Evolutionary conservation across 129 eudicot species (phyloP).

Genomic region (Flaveria sonorensis): DNA sequence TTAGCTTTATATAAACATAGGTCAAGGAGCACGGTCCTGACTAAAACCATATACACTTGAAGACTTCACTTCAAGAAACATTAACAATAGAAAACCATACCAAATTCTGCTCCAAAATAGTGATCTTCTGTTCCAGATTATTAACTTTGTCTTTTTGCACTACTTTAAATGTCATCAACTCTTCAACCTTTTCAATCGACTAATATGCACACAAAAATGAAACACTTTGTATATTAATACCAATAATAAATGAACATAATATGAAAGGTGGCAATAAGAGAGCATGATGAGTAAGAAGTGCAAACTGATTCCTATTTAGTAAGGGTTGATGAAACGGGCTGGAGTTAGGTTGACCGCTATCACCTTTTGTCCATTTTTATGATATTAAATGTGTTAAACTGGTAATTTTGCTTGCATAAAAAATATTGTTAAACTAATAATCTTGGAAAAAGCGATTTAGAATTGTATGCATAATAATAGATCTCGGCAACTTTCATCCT

Average conservation of each 20-base stretch:
- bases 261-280: background rate
- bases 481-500: background rate
- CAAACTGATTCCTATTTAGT: background rate
- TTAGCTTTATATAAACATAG: slow-evolving; percentile 9
- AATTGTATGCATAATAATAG: background rate
- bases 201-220: slow-evolving; percentile 21
- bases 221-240: background rate
- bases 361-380: background rate
- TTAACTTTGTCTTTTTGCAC: slow-evolving; percentile 45
- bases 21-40: background rate
- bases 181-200: slow-evolving; percentile 57
- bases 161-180: slow-evolving; percentile 48
- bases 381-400: background rate
- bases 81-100: slow-evolving; percentile 37
- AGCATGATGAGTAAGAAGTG: background rate
- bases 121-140: slow-evolving; percentile 47
- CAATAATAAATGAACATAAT: slow-evolving; percentile 9
- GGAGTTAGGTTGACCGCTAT: background rate
- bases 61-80: slow-evolving; percentile 19
- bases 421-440: background rate
- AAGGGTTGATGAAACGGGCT: background rate
- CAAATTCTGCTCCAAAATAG: slow-evolving; percentile 59
- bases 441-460: background rate
- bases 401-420: background rate
- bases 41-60: background rate